Evolutionary conservation across 2,329 filamentous ascomycete species (phyloP).

Genomic region (Neofusicoccum ribis): DNA sequence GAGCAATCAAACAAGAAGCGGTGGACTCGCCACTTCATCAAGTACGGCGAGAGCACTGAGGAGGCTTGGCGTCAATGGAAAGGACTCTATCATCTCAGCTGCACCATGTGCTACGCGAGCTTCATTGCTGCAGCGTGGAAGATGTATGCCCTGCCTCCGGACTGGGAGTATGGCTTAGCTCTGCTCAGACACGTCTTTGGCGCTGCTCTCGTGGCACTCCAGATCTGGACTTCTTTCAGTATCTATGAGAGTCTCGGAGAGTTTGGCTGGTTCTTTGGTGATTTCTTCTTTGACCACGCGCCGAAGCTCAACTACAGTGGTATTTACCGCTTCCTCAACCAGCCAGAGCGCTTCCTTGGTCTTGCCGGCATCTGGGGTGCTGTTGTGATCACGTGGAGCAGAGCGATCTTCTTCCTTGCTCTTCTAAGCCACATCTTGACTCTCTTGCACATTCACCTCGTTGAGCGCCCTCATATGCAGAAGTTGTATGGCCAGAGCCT

Average conservation of each 20-base stretch:
- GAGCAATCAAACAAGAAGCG: conserved; percentile 86
- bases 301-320: conserved; percentile 92
- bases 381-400: conserved; percentile 89
- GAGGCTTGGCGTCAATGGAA: conserved; percentile 99
- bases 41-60: conserved; percentile 84
- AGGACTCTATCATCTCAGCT: conserved; percentile 88
- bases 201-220: conserved; percentile 74
- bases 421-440: conserved; percentile 82
- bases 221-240: conserved; percentile 89
- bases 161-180: conserved; percentile 85
- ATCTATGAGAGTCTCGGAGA: conserved; percentile 95
- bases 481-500: conserved; percentile 89
- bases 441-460: conserved; percentile 83
- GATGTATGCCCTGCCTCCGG: conserved; percentile 82
- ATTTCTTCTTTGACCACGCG: conserved; percentile 93
- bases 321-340: conserved; percentile 98
- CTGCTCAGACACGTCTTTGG: conserved; percentile 87
- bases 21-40: conserved; percentile 97
- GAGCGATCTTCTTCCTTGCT: conserved; percentile 81
- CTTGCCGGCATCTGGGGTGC: conserved; percentile 95
- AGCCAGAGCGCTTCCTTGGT: conserved; percentile 90
- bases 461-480: conserved; percentile 97
- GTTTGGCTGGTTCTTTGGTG: conserved; percentile 98
- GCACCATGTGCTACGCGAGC: conserved; percentile 83
- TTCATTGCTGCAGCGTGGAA: conserved; percentile 95